These are phyloP conservation scores for Thermochaetoides thermophila DNA, from an alignment of 495 filamentous ascomycete species.

Conservation along the genomic window DNA sequence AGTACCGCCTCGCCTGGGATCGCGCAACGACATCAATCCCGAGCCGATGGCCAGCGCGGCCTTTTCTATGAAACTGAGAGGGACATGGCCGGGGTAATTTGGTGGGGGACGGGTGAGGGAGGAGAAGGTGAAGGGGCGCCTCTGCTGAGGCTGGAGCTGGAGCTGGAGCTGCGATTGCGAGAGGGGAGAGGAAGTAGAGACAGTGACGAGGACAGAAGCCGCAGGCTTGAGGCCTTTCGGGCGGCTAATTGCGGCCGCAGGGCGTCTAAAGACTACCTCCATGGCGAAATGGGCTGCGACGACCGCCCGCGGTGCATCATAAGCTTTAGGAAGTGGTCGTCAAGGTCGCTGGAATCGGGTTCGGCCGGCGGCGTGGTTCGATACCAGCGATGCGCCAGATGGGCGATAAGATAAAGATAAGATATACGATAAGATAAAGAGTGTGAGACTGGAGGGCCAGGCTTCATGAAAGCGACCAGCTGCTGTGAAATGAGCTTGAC, in stretches of 20 bases:
- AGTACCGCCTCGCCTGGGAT: conserved; percentile 64
- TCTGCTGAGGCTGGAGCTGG: background rate
- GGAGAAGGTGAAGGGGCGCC: conserved; percentile 63
- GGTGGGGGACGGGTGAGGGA: conserved; percentile 66
- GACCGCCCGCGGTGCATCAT: conserved; percentile 6
- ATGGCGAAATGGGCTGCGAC: conserved; percentile 8
- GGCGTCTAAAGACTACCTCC: conserved; percentile 16
- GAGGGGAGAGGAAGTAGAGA: no score
- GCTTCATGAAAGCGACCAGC: no score
- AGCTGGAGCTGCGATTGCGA: no score
- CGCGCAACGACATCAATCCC: conserved; percentile 59
- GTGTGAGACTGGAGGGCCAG: no score
- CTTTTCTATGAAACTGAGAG: conserved; percentile 64
- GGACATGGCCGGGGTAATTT: conserved; percentile 85
- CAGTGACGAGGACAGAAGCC: conserved; percentile 3
- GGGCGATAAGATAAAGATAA: background rate
- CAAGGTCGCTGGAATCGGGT: no score
- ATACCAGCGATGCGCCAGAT: conserved; percentile 1
- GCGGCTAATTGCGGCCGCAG: no score
- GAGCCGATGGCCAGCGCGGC: conserved; percentile 68
- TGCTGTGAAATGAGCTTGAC: no score
- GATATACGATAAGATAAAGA: conserved; percentile 4
- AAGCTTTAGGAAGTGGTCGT: no score
- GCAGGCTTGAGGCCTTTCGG: conserved; percentile 7
- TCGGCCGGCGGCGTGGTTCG: conserved; percentile 5